A percentile compares a stretch with the other conserved stretches of the same genome.
Conservation (phyloP, 805 yeast genomes). For the Pichia membranifaciens region DNA sequence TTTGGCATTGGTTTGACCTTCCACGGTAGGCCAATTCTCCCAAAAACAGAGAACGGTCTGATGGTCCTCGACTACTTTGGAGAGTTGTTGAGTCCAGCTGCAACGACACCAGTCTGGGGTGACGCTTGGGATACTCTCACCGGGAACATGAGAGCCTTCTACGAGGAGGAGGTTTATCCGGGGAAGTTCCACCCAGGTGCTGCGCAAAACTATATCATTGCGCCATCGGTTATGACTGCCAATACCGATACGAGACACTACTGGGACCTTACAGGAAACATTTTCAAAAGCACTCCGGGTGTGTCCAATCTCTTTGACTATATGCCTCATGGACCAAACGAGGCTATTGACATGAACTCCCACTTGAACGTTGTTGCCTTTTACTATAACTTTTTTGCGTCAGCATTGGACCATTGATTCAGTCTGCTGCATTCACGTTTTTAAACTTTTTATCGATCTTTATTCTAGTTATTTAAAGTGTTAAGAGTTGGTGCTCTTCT, state of each 20-base stretch:
- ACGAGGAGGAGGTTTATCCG: slow-evolving; percentile 44
- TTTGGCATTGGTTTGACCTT: slow-evolving; percentile 36
- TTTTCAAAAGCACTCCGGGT: slow-evolving; percentile 56
- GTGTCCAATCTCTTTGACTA: slow-evolving; percentile 27
- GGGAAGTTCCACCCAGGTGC: slow-evolving; percentile 15
- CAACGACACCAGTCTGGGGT: slow-evolving; percentile 38
- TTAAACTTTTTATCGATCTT: too few species aligned
- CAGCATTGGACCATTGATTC: neutral
- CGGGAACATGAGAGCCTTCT: slow-evolving; percentile 56
- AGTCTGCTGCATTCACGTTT: too few species aligned
- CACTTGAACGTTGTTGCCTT: slow-evolving; percentile 53
- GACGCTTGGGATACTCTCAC: slow-evolving; percentile 50
- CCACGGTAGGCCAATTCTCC: slow-evolving; percentile 28
- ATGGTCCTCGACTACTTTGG: slow-evolving; percentile 17
- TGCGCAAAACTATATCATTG: slow-evolving; percentile 31
- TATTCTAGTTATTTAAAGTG: too few species aligned
- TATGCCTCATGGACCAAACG: slow-evolving; percentile 60
- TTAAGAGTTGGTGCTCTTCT: too few species aligned
- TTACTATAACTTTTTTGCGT: slow-evolving; percentile 15
- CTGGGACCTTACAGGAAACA: slow-evolving; percentile 56
- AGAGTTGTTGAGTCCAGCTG: slow-evolving; percentile 32
- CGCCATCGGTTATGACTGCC: slow-evolving; percentile 60
- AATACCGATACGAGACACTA: slow-evolving; percentile 67
- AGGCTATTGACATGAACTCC: slow-evolving; percentile 45
- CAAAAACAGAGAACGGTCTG: slow-evolving; percentile 21